A percentile compares a stretch with the other conserved stretches of the same genome.
Evolutionary conservation across 805 yeast species (phyloP).

Genomic region (Pichia ethanolica): DNA sequence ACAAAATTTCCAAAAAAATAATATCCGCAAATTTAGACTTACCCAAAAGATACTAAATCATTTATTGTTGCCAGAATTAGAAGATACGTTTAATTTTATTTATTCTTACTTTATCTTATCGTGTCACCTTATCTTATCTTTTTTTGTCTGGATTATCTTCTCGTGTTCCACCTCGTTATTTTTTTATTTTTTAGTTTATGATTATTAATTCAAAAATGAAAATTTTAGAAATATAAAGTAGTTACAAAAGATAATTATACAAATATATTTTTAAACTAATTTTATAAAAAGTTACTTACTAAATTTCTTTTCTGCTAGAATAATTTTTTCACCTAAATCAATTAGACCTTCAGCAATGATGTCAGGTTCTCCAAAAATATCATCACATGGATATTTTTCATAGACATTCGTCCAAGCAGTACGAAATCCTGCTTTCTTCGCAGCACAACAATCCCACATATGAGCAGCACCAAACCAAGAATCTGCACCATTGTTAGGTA

Average conservation of each 20-base stretch:
- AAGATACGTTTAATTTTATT: too few species aligned
- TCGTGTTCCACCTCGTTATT: too few species aligned
- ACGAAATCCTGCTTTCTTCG: slow-evolving; percentile 23
- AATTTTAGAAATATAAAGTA: background rate
- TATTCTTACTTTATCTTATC: too few species aligned
- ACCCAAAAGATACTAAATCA: too few species aligned
- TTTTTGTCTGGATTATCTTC: too few species aligned
- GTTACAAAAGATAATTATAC: background rate
- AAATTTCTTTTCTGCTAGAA: slow-evolving; percentile 8
- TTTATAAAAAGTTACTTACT: background rate
- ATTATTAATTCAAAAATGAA: too few species aligned
- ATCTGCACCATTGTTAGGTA: slow-evolving; percentile 20
- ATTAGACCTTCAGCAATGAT: slow-evolving; percentile 23
- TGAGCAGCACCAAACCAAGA: slow-evolving; percentile 29
- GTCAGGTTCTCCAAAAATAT: slow-evolving; percentile 25
- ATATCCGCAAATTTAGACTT: too few species aligned
- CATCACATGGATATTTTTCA: slow-evolving; percentile 23
- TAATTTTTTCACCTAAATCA: slow-evolving; percentile 24
- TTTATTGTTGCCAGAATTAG: too few species aligned
- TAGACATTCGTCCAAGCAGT: slow-evolving; percentile 28
- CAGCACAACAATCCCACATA: slow-evolving; percentile 28
- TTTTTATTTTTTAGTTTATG: too few species aligned
- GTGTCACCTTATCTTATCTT: too few species aligned
- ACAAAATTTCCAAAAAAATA: too few species aligned
- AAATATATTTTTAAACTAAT: too few species aligned